Conservation (phyloP, 2,329 filamentous ascomycete genomes). For the Sclerotinia minor region DNA sequence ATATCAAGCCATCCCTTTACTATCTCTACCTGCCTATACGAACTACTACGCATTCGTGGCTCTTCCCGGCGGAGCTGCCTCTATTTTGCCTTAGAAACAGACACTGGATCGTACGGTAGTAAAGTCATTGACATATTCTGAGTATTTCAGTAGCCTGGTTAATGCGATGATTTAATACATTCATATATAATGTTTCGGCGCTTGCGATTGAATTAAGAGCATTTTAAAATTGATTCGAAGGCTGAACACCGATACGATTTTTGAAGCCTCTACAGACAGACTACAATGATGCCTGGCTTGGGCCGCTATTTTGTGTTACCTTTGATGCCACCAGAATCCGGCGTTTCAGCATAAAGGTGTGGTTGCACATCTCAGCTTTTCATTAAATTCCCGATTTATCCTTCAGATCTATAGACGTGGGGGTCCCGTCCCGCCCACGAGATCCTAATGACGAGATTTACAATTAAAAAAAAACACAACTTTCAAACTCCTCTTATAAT, state of each 20-base stretch:
- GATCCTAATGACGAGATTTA: background rate
- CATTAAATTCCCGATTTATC: background rate
- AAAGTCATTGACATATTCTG: too few relatives aligned
- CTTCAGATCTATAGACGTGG: background rate
- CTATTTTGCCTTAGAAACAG: too few relatives aligned
- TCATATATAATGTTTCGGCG: too few relatives aligned
- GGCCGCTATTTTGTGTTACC: background rate
- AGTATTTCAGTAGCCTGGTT: too few relatives aligned
- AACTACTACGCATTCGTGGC: background rate
- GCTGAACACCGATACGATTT: too few relatives aligned
- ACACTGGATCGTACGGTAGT: too few relatives aligned
- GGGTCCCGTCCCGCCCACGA: background rate
- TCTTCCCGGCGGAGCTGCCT: background rate
- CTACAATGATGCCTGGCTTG: background rate
- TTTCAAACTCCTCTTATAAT: background rate
- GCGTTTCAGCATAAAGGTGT: conserved; percentile 9
- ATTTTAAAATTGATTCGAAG: background rate
- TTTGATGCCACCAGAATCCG: background rate
- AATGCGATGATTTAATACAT: too few relatives aligned
- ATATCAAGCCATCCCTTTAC: too few relatives aligned
- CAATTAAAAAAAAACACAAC: background rate
- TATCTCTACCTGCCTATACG: background rate
- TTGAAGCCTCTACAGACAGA: too few relatives aligned
- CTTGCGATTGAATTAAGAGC: background rate
- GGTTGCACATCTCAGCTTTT: background rate